A percentile compares a stretch with the other conserved stretches of the same genome.
These are phyloP conservation scores for Earliella scabrosa DNA, from an alignment of 1,284 basidiomycete species.

Conservation along the genomic window DNA sequence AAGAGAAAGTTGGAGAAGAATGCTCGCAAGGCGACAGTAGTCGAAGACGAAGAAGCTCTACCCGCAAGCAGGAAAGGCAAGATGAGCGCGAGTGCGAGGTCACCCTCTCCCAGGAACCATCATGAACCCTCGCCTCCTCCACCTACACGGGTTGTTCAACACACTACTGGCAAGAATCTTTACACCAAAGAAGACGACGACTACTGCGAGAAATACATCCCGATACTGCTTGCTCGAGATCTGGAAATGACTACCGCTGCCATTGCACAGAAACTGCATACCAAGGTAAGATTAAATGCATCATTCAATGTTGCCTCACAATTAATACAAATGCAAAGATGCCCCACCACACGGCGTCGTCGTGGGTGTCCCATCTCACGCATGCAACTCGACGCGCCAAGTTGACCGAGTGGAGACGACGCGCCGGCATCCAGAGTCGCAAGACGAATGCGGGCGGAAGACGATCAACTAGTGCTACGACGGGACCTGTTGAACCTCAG, in stretches of 20 bases:
- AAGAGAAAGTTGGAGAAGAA: slow-evolving; percentile 8
- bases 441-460: slow-evolving; percentile 31
- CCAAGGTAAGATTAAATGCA: slow-evolving; percentile 42
- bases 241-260: slow-evolving; percentile 36
- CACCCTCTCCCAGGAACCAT: neutral
- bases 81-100: neutral
- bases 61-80: neutral
- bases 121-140: slow-evolving; percentile 51
- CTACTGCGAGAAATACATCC: slow-evolving; percentile 43
- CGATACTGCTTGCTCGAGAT: slow-evolving; percentile 42
- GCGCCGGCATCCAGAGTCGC: slow-evolving; percentile 40
- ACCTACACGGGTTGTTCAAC: slow-evolving; percentile 32
- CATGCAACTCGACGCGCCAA: slow-evolving; percentile 4
- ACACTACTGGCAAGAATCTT: slow-evolving; percentile 36
- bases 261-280: slow-evolving; percentile 38
- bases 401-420: slow-evolving; percentile 28
- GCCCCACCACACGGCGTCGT: slow-evolving; percentile 47
- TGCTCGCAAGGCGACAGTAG: neutral
- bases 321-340: slow-evolving; percentile 37
- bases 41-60: neutral
- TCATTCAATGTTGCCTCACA: neutral
- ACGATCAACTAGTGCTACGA: neutral
- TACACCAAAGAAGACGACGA: slow-evolving; percentile 52
- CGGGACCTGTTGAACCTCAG: too few species aligned
- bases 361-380: slow-evolving; percentile 36